A percentile compares a stretch with the other conserved stretches of the same genome.
Evolutionary conservation across 352 stramenopile genomes (phyloP).

Genomic region (Phytophthora tubulina): DNA sequence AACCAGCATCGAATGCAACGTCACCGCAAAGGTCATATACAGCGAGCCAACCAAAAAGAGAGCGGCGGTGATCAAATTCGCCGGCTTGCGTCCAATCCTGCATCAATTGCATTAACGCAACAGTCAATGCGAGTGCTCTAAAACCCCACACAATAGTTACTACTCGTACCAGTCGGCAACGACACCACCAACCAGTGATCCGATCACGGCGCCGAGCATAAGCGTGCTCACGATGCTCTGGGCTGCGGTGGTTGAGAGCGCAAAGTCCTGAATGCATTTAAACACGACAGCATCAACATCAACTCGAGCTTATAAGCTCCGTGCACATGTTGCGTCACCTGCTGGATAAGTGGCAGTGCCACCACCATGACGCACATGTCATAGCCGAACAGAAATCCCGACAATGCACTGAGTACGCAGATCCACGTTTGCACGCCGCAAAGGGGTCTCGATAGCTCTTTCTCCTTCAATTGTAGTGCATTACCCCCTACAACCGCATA

Average conservation of each 20-base stretch:
- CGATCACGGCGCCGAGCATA: constrained; percentile 75
- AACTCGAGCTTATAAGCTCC: neutral
- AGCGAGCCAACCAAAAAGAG: constrained; percentile 72
- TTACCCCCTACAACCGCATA: constrained; percentile 15
- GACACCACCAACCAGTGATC: constrained; percentile 64
- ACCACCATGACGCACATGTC: constrained; percentile 84
- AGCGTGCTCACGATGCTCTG: constrained; percentile 72
- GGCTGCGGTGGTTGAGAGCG: constrained; percentile 58
- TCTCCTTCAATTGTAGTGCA: constrained; percentile 12
- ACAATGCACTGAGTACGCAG: constrained; percentile 70
- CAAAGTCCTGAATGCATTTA: constrained; percentile 49
- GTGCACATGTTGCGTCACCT: constrained; percentile 28
- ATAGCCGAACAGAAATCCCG: constrained; percentile 80
- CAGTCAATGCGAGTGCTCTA: neutral
- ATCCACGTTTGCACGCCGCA: constrained; percentile 57
- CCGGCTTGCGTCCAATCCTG: constrained; percentile 71
- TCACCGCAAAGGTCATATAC: constrained; percentile 73
- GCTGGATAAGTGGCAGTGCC: constrained; percentile 70
- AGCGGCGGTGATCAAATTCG: constrained; percentile 65
- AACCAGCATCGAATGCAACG: constrained; percentile 60
- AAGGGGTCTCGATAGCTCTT: neutral
- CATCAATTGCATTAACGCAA: neutral
- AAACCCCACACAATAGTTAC: neutral
- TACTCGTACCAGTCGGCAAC: constrained; percentile 58
- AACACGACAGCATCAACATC: constrained; percentile 2